Evolutionary conservation across 106 monocot species (phyloP).

Genomic region (Posidonia australis): DNA sequence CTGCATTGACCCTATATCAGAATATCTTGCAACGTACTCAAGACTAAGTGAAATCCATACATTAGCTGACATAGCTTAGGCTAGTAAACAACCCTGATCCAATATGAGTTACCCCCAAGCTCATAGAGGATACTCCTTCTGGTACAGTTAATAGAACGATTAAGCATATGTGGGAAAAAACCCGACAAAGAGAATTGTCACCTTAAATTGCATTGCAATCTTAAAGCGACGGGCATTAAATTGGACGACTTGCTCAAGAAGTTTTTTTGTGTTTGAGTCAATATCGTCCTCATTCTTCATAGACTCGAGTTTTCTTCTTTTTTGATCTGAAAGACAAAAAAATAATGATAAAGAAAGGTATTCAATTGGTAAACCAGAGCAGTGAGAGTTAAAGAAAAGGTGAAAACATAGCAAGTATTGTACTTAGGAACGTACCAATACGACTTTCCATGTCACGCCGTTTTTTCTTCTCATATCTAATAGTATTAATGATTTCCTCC

Average conservation of each 20-base stretch:
- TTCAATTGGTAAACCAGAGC: not conserved
- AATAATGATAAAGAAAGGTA: not conserved
- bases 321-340: constrained; percentile 35
- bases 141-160: too few species aligned
- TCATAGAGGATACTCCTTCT: too few species aligned
- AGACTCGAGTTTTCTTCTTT: constrained; percentile 56
- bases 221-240: constrained; percentile 54
- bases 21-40: too few species aligned
- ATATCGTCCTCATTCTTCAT: constrained; percentile 61
- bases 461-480: constrained; percentile 47
- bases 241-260: constrained; percentile 43
- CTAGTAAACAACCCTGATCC: too few species aligned
- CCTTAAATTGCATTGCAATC: constrained; percentile 28
- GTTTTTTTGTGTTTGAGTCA: constrained; percentile 47
- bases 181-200: too few species aligned
- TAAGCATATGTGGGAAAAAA: too few species aligned
- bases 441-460: constrained; percentile 53
- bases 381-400: not conserved
- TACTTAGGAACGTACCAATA: constrained; percentile 43
- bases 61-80: too few species aligned
- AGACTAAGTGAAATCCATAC: too few species aligned
- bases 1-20: too few species aligned
- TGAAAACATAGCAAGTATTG: not conserved
- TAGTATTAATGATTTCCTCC: constrained; percentile 54
- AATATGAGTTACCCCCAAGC: too few species aligned